Conservation (phyloP, 345 rosid species). For the Pugionium dolabratum region DNA sequence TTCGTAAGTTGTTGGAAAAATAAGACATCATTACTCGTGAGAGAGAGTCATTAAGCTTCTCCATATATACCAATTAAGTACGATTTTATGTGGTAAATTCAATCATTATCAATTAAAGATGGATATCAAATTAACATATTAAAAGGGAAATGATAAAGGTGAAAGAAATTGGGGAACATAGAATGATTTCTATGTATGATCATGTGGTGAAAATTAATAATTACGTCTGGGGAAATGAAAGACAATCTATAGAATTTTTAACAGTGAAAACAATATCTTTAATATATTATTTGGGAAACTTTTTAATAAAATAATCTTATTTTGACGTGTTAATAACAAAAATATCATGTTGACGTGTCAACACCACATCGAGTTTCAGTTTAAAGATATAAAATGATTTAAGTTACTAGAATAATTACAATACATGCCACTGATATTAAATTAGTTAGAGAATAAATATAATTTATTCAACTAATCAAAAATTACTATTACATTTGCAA, state of each 20-base stretch:
- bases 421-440: too few species aligned
- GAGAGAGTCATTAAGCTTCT: slow-evolving; percentile 3
- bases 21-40: slow-evolving; percentile 14
- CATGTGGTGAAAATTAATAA: slow-evolving; percentile 34
- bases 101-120: slow-evolving; percentile 14
- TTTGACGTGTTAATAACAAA: too few species aligned
- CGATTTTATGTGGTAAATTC: slow-evolving; percentile 23
- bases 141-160: slow-evolving; percentile 21
- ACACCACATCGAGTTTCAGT: too few species aligned
- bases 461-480: too few species aligned
- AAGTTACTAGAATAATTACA: too few species aligned
- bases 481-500: too few species aligned
- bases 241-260: slow-evolving; percentile 21
- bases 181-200: slow-evolving; percentile 35
- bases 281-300: too few species aligned
- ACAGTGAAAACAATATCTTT: not conserved
- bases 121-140: slow-evolving; percentile 2
- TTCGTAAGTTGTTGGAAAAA: not conserved
- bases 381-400: too few species aligned
- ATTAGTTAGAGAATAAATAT: too few species aligned
- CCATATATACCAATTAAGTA: slow-evolving; percentile 12
- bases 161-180: slow-evolving; percentile 31
- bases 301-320: too few species aligned
- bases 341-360: too few species aligned
- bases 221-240: slow-evolving; percentile 30